A percentile compares a stretch with the other conserved stretches of the same genome.
These are phyloP conservation scores for Citrus cavaleriei DNA, from an alignment of 345 rosid species.

Conservation along the genomic window DNA sequence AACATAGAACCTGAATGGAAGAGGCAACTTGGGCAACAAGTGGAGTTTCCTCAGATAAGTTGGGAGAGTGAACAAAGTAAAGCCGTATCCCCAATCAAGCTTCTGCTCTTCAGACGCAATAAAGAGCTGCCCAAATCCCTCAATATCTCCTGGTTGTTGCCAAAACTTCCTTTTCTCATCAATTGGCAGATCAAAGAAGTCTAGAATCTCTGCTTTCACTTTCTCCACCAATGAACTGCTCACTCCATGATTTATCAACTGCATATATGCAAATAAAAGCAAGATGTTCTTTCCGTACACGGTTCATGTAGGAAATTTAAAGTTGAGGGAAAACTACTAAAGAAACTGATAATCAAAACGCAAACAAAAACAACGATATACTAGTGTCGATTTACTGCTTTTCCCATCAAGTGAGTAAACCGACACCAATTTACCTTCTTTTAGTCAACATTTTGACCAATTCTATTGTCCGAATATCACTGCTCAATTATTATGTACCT, in stretches of 20 bases:
- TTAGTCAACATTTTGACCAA: too few relatives aligned
- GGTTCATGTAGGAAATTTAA: too few relatives aligned
- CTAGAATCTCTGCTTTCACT: constrained; percentile 22
- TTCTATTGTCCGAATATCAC: too few relatives aligned
- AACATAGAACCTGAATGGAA: background rate
- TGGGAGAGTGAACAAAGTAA: background rate
- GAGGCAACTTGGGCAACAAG: constrained; percentile 15
- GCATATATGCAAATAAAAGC: background rate
- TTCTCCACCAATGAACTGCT: constrained; percentile 18
- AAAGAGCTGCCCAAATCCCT: background rate
- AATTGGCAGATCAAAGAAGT: constrained; percentile 26
- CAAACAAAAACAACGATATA: background rate
- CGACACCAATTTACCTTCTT: too few relatives aligned
- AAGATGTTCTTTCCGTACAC: background rate
- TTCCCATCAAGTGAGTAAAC: too few relatives aligned
- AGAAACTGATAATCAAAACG: background rate
- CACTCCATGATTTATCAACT: constrained; percentile 34
- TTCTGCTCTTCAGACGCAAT: constrained; percentile 9
- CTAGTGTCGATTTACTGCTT: too few relatives aligned
- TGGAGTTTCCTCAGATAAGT: background rate
- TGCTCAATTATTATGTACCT: too few relatives aligned
- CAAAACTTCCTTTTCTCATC: constrained; percentile 26
- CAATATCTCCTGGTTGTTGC: background rate
- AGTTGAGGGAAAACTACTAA: too few relatives aligned
- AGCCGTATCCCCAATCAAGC: constrained; percentile 2